Conservation (phyloP, 73 alveolate genomes). For the Paramecium sonneborni region DNA sequence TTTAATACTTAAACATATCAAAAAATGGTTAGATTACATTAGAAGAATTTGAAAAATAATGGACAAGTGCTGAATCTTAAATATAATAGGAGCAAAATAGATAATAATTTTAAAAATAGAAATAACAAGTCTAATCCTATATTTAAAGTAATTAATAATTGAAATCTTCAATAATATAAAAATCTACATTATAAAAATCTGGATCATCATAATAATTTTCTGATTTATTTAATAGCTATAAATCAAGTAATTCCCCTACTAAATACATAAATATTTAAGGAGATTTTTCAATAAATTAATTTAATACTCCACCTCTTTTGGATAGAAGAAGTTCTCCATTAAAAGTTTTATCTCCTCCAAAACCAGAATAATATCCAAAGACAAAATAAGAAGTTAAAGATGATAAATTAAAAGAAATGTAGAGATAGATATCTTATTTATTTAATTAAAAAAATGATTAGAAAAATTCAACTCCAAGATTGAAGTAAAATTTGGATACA, state of each 20-base stretch:
- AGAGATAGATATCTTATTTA: background rate
- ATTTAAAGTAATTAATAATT: background rate
- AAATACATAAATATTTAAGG: constrained; percentile 5
- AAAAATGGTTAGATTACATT: background rate
- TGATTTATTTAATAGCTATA: background rate
- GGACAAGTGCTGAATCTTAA: background rate
- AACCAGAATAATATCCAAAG: constrained; percentile 18
- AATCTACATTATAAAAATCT: background rate
- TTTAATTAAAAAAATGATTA: background rate
- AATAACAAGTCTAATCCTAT: background rate
- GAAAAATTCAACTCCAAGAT: constrained; percentile 28
- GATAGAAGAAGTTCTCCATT: constrained; percentile 28
- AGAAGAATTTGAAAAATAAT: constrained; percentile 23
- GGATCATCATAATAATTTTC: background rate
- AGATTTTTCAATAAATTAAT: background rate
- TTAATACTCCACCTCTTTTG: background rate
- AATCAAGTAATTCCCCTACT: constrained; percentile 12
- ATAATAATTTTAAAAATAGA: background rate
- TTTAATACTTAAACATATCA: background rate
- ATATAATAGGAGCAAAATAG: background rate
- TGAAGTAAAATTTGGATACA: background rate
- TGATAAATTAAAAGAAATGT: constrained; percentile 1
- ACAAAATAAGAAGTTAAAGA: background rate
- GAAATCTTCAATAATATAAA: background rate
- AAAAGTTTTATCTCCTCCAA: constrained; percentile 1